Percentiles rank a stretch among this genome's conserved stretches.
Conservation (phyloP, 495 filamentous ascomycete genomes). For the Lasiosphaeria hispida region DNA sequence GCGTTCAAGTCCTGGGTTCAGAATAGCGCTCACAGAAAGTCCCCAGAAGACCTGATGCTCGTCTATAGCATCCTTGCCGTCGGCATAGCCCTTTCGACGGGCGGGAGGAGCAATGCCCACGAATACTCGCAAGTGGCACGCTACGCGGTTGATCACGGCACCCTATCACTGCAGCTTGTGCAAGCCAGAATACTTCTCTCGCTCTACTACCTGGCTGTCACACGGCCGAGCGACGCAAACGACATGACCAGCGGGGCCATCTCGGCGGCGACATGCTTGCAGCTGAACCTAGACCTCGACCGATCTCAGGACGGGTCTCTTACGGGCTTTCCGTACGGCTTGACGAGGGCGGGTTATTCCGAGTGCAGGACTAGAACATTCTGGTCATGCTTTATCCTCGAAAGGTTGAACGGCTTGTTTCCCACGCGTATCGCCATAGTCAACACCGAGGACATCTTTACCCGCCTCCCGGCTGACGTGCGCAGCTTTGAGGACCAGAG, state of each 20-base stretch:
- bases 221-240: constrained; percentile 52
- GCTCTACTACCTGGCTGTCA: constrained; percentile 61
- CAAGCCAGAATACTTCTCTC: constrained; percentile 62
- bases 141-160: constrained; percentile 53
- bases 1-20: constrained; percentile 34
- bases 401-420: constrained; percentile 60
- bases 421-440: constrained; percentile 45
- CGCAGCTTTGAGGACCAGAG: constrained; percentile 56
- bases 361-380: constrained; percentile 67
- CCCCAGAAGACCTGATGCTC: constrained; percentile 65
- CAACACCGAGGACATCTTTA: constrained; percentile 56
- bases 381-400: constrained; percentile 63
- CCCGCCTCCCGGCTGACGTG: constrained; percentile 60
- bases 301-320: constrained; percentile 46
- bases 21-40: constrained; percentile 52
- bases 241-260: constrained; percentile 60
- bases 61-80: constrained; percentile 63
- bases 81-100: constrained; percentile 56
- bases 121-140: constrained; percentile 57
- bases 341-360: constrained; percentile 55
- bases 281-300: constrained; percentile 60
- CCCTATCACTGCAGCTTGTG: constrained; percentile 57
- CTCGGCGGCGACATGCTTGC: constrained; percentile 54
- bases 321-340: constrained; percentile 52
- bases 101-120: constrained; percentile 45